Base-by-base conservation (phyloP, 495 filamentous ascomycete genomes). In the Talaromyces liani region DNA sequence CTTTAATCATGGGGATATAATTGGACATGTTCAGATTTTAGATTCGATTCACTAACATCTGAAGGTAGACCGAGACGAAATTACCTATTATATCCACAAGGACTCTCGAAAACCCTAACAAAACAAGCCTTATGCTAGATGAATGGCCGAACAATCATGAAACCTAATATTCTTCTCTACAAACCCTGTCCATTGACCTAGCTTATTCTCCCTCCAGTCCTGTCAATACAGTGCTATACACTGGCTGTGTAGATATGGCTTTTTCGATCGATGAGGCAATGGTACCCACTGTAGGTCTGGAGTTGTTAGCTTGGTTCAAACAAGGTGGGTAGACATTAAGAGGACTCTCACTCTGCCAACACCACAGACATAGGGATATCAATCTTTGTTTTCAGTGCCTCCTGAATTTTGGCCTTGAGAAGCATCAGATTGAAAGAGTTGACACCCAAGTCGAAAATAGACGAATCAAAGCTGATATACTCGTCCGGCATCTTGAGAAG, bases 361-460 rank as follows among this genome's bases (percentile, higher is more conserved):
- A 66, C 10, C 0, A 36, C 20, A 9, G 60, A 62, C 41, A 68
- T 62, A 3, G 58, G 58, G 33, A 68, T 63, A 2, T 63, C 60
- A 14, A 65, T 29, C 7, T 31, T n/a, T 1, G 12, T 51, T 6
- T 65, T 54, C 27, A 64, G 16, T 16, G 25, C 53, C 16, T 64
- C 41, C 53, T 66, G 51, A 34, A 68, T 57, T 16, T 12, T 51
- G 9, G 39, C 33, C 29, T 70, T 69, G 29, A 77, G 65, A 22
- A 67, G 65, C 36, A 79, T 68, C 0, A 82, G 62, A 29, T 78
- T 74, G 62, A 80, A 74, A 0, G 79, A 81, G 6, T 69, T 76
- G 47, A 73, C 63, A 3, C 80, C 80, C 10, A 77, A 49, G 16
- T 74, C 65, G 63, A 79, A 74, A 31, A 82, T 58, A 7, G 69